Evolutionary conservation across 2,329 filamentous ascomycete species (phyloP).

Genomic region (Colletotrichum musae): DNA sequence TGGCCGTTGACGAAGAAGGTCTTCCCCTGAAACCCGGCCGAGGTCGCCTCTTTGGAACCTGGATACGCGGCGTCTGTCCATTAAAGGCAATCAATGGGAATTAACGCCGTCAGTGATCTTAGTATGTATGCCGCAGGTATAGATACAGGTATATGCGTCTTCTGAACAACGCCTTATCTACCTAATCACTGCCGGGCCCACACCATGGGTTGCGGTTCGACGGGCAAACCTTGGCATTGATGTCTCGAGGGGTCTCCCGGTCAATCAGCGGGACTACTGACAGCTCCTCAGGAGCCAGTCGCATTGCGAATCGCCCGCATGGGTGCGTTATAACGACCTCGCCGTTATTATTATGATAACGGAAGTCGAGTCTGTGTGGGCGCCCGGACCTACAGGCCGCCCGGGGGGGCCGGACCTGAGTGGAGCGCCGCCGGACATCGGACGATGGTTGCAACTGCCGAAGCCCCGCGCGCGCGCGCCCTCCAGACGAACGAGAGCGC

Average conservation of each 20-base stretch:
- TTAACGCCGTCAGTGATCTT: not conserved
- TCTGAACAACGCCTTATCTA: too few species aligned
- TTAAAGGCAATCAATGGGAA: slow-evolving; percentile 18
- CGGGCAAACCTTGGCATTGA: not conserved
- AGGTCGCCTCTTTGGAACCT: not conserved
- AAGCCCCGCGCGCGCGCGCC: not conserved
- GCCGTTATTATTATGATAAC: slow-evolving; percentile 5
- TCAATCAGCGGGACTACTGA: slow-evolving; percentile 11
- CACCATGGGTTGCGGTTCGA: not conserved
- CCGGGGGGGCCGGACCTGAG: slow-evolving; percentile 18
- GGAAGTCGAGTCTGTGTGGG: not conserved
- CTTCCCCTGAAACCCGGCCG: not conserved
- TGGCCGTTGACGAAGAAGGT: not conserved
- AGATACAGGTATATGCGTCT: too few species aligned
- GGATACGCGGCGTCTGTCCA: slow-evolving; percentile 1
- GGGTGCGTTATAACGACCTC: not conserved
- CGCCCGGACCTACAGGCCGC: slow-evolving; percentile 28
- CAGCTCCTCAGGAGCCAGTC: slow-evolving; percentile 23
- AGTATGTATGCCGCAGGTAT: too few species aligned
- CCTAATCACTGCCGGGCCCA: too few species aligned
- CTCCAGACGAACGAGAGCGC: not conserved
- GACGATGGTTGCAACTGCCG: slow-evolving; percentile 29
- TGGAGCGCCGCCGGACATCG: slow-evolving; percentile 10
- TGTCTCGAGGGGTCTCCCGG: slow-evolving; percentile 6
- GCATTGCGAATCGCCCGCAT: slow-evolving; percentile 15